These are phyloP conservation scores for Spathaspora girioi DNA, from an alignment of 805 yeast species.

Conservation along the genomic window DNA sequence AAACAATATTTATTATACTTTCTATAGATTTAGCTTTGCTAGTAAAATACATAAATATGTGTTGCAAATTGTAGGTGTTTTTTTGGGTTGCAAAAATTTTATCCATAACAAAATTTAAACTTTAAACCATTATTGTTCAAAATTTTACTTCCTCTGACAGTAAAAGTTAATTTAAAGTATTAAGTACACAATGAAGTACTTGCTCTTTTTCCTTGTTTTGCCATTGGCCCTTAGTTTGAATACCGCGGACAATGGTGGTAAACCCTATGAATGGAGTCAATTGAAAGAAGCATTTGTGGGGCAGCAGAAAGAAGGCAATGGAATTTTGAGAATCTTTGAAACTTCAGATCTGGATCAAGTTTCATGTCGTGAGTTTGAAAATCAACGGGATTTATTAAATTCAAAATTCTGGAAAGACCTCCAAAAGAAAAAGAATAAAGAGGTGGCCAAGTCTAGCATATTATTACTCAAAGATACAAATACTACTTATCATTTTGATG, in stretches of 20 bases:
- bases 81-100: neutral
- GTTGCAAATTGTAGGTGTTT: neutral
- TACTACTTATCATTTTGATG: neutral
- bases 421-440: neutral
- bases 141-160: too few relatives aligned
- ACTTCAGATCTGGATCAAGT: neutral
- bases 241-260: neutral
- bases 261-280: neutral
- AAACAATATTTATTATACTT: neutral
- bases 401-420: conserved; percentile 1
- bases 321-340: neutral
- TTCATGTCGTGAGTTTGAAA: neutral
- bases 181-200: neutral
- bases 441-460: neutral
- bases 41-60: too few relatives aligned
- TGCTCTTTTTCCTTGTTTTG: neutral
- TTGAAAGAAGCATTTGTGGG: neutral
- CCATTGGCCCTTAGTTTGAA: neutral
- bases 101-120: neutral
- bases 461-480: neutral
- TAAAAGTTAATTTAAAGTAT: too few relatives aligned
- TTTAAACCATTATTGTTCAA: too few relatives aligned
- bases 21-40: neutral
- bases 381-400: neutral
- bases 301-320: neutral